phyloP scores from a whole-genome alignment of 2,329 filamentous ascomycete genomes.

The Teratosphaeria epicoccoides region DNA sequence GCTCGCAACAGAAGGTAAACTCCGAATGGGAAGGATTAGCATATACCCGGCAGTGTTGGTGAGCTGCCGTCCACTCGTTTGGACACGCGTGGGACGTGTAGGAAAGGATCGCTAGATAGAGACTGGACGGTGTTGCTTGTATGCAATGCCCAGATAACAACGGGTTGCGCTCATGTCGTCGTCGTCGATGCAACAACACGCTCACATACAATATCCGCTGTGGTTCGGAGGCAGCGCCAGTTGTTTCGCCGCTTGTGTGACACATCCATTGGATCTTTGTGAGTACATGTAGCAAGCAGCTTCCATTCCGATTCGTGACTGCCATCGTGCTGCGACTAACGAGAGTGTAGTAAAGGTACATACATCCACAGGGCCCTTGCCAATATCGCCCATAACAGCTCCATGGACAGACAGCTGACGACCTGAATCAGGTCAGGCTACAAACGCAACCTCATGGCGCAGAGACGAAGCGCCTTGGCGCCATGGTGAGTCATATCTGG shows the following conservation, averaged over 20 bases:
- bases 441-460: constrained; percentile 54
- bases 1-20: neutral
- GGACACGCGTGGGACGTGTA: neutral
- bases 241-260: constrained; percentile 81
- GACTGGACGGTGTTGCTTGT: constrained; percentile 1
- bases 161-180: constrained; percentile 28
- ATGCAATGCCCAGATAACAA: constrained; percentile 27
- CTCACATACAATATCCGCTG: constrained; percentile 38
- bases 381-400: neutral
- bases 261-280: constrained; percentile 88
- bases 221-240: constrained; percentile 97
- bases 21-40: neutral
- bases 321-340: too few relatives aligned
- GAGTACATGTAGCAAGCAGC: too few relatives aligned
- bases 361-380: too few relatives aligned
- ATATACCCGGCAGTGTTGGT: constrained; percentile 1
- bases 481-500: constrained; percentile 75
- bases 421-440: constrained; percentile 10
- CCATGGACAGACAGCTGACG: neutral
- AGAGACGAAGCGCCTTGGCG: constrained; percentile 64
- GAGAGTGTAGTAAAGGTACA: constrained; percentile 32
- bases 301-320: too few relatives aligned
- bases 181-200: too few relatives aligned
- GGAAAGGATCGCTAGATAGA: neutral
- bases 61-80: neutral